Percentiles rank a stretch among this genome's conserved stretches.
Evolutionary conservation across 257 asterid genomes (phyloP).

Genomic region (Pogostemon cablin): DNA sequence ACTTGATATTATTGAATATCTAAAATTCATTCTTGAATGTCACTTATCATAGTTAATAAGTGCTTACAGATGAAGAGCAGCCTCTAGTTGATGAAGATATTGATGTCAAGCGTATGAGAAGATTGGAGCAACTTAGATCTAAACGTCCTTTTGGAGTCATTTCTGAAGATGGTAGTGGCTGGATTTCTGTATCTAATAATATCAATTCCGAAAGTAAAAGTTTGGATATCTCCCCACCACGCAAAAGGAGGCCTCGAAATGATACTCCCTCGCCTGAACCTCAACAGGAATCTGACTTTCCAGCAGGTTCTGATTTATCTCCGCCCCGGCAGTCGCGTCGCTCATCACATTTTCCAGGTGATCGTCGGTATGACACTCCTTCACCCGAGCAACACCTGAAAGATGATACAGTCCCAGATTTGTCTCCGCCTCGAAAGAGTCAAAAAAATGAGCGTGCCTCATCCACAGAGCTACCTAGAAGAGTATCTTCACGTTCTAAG

Average conservation of each 20-base stretch:
- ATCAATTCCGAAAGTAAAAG: slow-evolving; percentile 29
- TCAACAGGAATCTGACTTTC: slow-evolving; percentile 25
- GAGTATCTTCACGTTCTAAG: slow-evolving; percentile 32
- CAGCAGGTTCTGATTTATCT: slow-evolving; percentile 43
- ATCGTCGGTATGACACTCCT: slow-evolving; percentile 53
- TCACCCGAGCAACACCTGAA: slow-evolving; percentile 44
- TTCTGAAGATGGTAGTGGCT: slow-evolving; percentile 98
- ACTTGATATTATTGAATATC: slow-evolving; percentile 27
- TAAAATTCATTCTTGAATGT: neutral
- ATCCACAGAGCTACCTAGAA: slow-evolving; percentile 31
- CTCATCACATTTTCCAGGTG: slow-evolving; percentile 35
- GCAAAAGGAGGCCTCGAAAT: slow-evolving; percentile 47
- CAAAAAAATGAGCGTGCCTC: slow-evolving; percentile 39
- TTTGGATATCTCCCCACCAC: slow-evolving; percentile 60
- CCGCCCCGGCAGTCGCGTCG: slow-evolving; percentile 39
- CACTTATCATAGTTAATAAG: slow-evolving; percentile 1
- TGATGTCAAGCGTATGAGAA: slow-evolving; percentile 81
- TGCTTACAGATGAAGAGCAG: slow-evolving; percentile 69
- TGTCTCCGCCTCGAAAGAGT: slow-evolving; percentile 62
- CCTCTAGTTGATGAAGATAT: slow-evolving; percentile 83
- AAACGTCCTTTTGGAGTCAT: slow-evolving; percentile 68
- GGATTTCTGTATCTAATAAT: slow-evolving; percentile 59
- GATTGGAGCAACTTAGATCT: slow-evolving; percentile 61
- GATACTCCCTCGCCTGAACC: slow-evolving; percentile 60
- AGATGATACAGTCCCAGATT: slow-evolving; percentile 38